A percentile compares a stretch with the other conserved stretches of the same genome.
Evolutionary conservation across 768 basidiomycete genomes (phyloP).

Genomic region (Mycena chlorophos): DNA sequence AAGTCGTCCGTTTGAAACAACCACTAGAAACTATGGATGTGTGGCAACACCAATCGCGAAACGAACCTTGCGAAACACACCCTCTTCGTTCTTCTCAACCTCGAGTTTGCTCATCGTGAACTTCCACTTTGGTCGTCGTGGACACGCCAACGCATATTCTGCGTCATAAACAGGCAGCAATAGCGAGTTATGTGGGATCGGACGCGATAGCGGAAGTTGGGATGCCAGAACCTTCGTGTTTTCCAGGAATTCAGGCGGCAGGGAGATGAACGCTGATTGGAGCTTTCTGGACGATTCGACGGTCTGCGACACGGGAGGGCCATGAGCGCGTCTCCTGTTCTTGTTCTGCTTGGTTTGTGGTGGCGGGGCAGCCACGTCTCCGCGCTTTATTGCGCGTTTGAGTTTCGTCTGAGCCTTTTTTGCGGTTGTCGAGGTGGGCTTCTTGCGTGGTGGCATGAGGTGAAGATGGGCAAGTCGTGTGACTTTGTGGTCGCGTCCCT

Average conservation of each 20-base stretch:
- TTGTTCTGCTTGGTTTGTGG: constrained; percentile 33
- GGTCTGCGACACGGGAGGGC: constrained; percentile 29
- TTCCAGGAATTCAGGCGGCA: constrained; percentile 61
- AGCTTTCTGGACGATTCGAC: constrained; percentile 51
- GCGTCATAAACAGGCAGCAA: constrained; percentile 16
- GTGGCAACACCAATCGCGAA: too few species aligned
- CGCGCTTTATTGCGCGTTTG: constrained; percentile 84
- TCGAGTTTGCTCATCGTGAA: constrained; percentile 86
- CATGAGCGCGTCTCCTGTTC: constrained; percentile 27
- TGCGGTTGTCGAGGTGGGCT: constrained; percentile 63
- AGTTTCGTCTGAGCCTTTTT: constrained; percentile 73
- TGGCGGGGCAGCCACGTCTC: constrained; percentile 49
- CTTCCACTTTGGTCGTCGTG: constrained; percentile 82
- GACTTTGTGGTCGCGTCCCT: too few species aligned
- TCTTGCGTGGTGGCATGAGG: constrained; percentile 48
- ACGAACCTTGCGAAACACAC: constrained; percentile 46
- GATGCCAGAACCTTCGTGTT: constrained; percentile 58
- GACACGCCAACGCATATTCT: constrained; percentile 48
- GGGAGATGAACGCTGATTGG: constrained; percentile 69
- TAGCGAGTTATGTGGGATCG: constrained; percentile 44
- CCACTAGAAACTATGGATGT: too few species aligned
- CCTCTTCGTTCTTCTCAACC: constrained; percentile 89
- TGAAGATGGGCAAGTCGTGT: too few species aligned
- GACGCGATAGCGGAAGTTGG: constrained; percentile 52
- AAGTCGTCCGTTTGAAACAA: constrained; percentile 18